Base-by-base conservation (phyloP, 805 yeast species). In the Tanozyma kutaoensis region DNA sequence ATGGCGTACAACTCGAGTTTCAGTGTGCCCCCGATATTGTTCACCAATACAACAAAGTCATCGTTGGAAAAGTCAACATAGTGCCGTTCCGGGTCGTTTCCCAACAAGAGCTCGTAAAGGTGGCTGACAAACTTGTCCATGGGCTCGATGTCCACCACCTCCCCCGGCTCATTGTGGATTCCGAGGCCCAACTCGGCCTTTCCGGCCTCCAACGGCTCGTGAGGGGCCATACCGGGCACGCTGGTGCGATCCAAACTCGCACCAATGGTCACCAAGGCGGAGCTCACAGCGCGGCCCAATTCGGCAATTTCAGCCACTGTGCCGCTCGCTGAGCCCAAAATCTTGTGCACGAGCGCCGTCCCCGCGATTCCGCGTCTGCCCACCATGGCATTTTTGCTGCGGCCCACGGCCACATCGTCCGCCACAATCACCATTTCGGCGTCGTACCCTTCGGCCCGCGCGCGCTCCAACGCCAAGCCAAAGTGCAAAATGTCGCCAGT, bases 281-380 rank as follows among this genome's bases (percentile, higher is more conserved):
- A 66, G 30, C 70, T 76, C 20, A 81, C 66, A 8, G 63, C 54
- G 15, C 62, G 53, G 3, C 93, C 95, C 28, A 75, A 56, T 7
- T 53, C 50, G 11, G 66, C 66, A 21, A 81, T 69, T 49, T 53
- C 11, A 14, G 70, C 23, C 6, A 37, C 63, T n/a, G n/a, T n/a
- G n/a, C n/a, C n/a, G 10, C 73, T 61, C 21, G 72, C 76, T 3
- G 86, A 88, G 24, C 96, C 95, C 13, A 79, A 68, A 28, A 76
- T 60, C 51, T 86, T 86, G 55, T 86, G 96, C 17, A 84, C 84
- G 11, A 86, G 51, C 1, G 77, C 72, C 2, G 95, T 85, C 22
- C 95, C 97, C 0, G 96, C 94, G 30, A 86, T 62, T 17, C 94
- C 97, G 55, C 97, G 69, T 55, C 96, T 70, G 12, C 96, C 96